A percentile compares a stretch with the other conserved stretches of the same genome.
These are phyloP conservation scores for Claviceps paspali DNA, from an alignment of 2,329 filamentous ascomycete species.

Conservation along the genomic window DNA sequence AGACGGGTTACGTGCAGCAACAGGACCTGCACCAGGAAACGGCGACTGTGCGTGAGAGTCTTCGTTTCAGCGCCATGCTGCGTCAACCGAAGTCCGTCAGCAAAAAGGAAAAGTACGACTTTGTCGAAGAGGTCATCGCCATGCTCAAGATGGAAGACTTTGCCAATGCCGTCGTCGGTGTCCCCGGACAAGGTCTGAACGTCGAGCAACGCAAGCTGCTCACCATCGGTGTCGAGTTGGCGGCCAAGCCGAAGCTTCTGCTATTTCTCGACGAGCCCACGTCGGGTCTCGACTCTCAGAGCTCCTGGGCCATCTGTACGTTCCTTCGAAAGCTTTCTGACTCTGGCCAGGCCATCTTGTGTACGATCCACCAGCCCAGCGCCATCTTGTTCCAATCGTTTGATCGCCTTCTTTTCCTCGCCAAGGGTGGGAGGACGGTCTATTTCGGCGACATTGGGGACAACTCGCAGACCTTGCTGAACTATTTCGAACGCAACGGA, in stretches of 20 bases:
- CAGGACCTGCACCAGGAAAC: constrained; percentile 45
- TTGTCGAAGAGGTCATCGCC: constrained; percentile 49
- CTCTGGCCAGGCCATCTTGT: constrained; percentile 36
- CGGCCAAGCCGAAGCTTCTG: constrained; percentile 39
- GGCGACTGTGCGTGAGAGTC: constrained; percentile 37
- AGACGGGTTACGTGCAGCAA: constrained; percentile 53
- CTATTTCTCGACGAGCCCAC: constrained; percentile 50
- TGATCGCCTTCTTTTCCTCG: constrained; percentile 48
- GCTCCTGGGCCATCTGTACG: constrained; percentile 45
- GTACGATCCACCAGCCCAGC: constrained; percentile 40
- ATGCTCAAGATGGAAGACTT: constrained; percentile 54
- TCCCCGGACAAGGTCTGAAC: constrained; percentile 44
- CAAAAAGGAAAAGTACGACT: constrained; percentile 41
- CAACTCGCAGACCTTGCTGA: constrained; percentile 38
- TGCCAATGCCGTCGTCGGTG: constrained; percentile 48
- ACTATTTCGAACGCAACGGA: constrained; percentile 52
- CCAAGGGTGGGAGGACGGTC: constrained; percentile 48
- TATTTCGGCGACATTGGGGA: constrained; percentile 55
- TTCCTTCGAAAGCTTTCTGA: constrained; percentile 47
- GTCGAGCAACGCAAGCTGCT: constrained; percentile 47
- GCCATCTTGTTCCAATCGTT: constrained; percentile 39
- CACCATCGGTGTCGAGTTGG: constrained; percentile 45
- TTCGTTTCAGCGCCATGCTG: constrained; percentile 41
- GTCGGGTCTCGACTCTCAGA: constrained; percentile 46
- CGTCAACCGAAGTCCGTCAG: constrained; percentile 39